A percentile compares a stretch with the other conserved stretches of the same genome.
Conservation (phyloP, 2,329 filamentous ascomycete genomes). For the Drechslera avenae region DNA sequence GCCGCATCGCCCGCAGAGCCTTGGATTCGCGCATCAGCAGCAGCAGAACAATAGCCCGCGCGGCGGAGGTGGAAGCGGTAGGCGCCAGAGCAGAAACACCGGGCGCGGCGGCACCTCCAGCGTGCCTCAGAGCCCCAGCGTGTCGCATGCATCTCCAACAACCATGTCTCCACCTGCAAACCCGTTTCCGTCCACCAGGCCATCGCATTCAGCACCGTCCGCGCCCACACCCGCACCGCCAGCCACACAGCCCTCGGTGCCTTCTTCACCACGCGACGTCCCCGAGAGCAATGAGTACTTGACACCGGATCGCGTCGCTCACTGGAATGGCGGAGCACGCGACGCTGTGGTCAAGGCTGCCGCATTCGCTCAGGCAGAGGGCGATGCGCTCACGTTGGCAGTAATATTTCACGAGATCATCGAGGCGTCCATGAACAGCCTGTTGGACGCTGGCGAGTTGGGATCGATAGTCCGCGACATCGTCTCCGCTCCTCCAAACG, state of each 20-base stretch:
- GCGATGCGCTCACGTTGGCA: constrained; percentile 71
- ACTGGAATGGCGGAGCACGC: constrained; percentile 72
- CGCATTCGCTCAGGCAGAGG: constrained; percentile 66
- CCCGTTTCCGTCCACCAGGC: constrained; percentile 22
- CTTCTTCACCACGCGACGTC: constrained; percentile 20
- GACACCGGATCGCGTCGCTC: constrained; percentile 68
- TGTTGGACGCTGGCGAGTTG: constrained; percentile 69
- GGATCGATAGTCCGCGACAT: constrained; percentile 77
- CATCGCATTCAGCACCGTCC: constrained; percentile 15
- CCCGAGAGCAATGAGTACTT: constrained; percentile 75
- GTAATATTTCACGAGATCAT: constrained; percentile 85
- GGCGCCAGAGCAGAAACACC: constrained; percentile 36
- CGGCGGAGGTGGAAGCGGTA: constrained; percentile 34
- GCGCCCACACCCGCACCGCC: constrained; percentile 9
- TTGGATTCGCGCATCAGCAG: constrained; percentile 58
- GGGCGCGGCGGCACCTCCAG: constrained; percentile 35
- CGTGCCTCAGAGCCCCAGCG: constrained; percentile 38
- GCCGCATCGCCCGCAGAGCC: constrained; percentile 57
- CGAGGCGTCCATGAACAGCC: constrained; percentile 71
- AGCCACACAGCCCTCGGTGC: constrained; percentile 44
- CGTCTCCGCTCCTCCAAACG: constrained; percentile 58
- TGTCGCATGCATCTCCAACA: constrained; percentile 38
- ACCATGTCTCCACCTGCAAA: constrained; percentile 39
- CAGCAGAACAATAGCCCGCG: constrained; percentile 36
- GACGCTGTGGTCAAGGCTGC: constrained; percentile 70